A percentile compares a stretch with the other conserved stretches of the same genome.
These are phyloP conservation scores for Malania oleifera DNA, from an alignment of 164 flowering plant genomes.

Conservation along the genomic window DNA sequence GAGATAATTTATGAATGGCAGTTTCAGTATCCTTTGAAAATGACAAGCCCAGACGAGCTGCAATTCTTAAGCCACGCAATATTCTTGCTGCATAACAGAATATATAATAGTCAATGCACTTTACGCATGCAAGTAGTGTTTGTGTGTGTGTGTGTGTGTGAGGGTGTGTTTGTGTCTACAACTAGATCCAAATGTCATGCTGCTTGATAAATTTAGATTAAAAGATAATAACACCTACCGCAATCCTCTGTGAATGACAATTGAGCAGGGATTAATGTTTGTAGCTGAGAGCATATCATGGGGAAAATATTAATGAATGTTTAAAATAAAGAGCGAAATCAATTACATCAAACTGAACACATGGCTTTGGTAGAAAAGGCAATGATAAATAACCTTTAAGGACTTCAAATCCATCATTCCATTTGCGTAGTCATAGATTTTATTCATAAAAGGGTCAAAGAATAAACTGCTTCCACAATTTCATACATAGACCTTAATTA, in stretches of 20 bases:
- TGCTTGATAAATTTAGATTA: background rate
- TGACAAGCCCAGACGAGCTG: constrained; percentile 79
- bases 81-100: constrained; percentile 66
- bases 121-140: background rate
- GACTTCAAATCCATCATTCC: constrained; percentile 64
- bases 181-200: background rate
- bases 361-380: background rate
- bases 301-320: constrained; percentile 4
- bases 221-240: constrained; percentile 48
- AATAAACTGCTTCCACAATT: constrained; percentile 62
- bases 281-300: constrained; percentile 46
- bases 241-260: constrained; percentile 75
- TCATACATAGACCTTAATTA: constrained; percentile 1
- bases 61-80: constrained; percentile 84
- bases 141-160: background rate
- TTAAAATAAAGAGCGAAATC: background rate
- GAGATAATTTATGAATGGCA: constrained; percentile 49
- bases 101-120: background rate
- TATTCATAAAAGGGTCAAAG: constrained; percentile 61
- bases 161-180: background rate
- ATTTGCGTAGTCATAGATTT: constrained; percentile 67
- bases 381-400: constrained; percentile 46
- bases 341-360: constrained; percentile 2
- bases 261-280: constrained; percentile 67
- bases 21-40: constrained; percentile 61